These are phyloP conservation scores for Paspalum vaginatum DNA, from an alignment of 176 grass and related monocot genomes.

Conservation along the genomic window DNA sequence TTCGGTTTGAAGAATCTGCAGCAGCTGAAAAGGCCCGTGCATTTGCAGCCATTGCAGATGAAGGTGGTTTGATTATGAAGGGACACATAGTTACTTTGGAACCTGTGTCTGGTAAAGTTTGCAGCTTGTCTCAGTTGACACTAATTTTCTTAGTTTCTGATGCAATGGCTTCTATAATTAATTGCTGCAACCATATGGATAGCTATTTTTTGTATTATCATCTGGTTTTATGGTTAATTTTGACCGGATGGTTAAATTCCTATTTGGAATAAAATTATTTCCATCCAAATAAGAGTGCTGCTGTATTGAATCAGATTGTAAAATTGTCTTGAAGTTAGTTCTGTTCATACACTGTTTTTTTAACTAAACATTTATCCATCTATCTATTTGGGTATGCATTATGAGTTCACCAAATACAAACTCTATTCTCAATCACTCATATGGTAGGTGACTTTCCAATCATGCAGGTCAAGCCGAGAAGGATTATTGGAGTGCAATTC, in stretches of 20 bases:
- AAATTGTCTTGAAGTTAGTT: constrained; percentile 11
- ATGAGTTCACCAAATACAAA: neutral
- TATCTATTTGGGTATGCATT: constrained; percentile 12
- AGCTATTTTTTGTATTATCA: neutral
- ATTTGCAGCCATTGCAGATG: constrained; percentile 72
- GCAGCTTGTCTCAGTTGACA: constrained; percentile 19
- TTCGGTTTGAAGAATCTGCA: constrained; percentile 79
- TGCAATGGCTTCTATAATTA: constrained; percentile 10
- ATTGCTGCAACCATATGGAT: neutral
- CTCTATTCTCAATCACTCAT: neutral
- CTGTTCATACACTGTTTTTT: neutral
- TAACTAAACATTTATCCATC: neutral
- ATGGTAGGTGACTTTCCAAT: constrained; percentile 37
- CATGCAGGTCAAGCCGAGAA: constrained; percentile 83
- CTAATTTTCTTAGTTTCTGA: neutral
- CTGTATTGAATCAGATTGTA: constrained; percentile 9
- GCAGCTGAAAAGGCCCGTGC: constrained; percentile 78
- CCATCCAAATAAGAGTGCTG: neutral
- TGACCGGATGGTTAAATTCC: neutral
- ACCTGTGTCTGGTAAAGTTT: constrained; percentile 66
- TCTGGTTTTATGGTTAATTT: constrained; percentile 8
- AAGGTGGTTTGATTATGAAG: constrained; percentile 81
- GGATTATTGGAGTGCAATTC: constrained; percentile 83
- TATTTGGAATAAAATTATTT: constrained; percentile 24
- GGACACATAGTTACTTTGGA: constrained; percentile 74